Evolutionary conservation across 176 grass and related monocot species (phyloP), one percentile per base, ranked within the genome.

Genomic region (Ensete glaucum): DNA sequence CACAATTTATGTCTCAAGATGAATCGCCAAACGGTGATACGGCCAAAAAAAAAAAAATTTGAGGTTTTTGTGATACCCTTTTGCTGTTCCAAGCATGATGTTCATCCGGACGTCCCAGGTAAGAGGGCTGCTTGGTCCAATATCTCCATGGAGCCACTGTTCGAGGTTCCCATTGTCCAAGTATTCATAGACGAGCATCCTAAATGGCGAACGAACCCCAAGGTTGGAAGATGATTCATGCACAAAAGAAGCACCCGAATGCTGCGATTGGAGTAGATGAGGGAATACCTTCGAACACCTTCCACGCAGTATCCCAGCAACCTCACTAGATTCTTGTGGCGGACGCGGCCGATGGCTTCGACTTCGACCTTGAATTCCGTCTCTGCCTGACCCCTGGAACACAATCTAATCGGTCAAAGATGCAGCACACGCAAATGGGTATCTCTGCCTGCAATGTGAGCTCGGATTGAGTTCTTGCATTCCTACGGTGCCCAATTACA

Each of bases 281-380:
- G 54, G 2, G 26, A 57, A 15, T 89, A 99, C 95, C 95, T 91
- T 80, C 91, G 95, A 84, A 88, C 85, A 27, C 95, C 95, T 83
- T 99, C 95, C 68, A 90, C 90, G 53, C 95, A 93, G 70, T 99
- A 99, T 66, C 95, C 95, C 27, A 99, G 81, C 23, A 99, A 86
- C 53, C 88, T 89, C 56, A 91, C 95, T 50, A 99, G 81, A 78
- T 99, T 99, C 78, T 99, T 99, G 86, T 99, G 95, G 48, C 95
- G 88, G 80, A 91, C 95, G 24, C 95, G 84, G 16, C 95, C 95
- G 57, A 99, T 99, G 54, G 95, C 88, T 84, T 99, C 95, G 11
- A 99, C 95, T 82, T 99, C 95, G 67, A 93, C 90, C 81, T 94
- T 99, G 81, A 99, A 99, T 87, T 99, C 95, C 59, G 82, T 91